Conservation (phyloP, 2,329 filamentous ascomycete genomes). For the Chaetomium olivaceum region DNA sequence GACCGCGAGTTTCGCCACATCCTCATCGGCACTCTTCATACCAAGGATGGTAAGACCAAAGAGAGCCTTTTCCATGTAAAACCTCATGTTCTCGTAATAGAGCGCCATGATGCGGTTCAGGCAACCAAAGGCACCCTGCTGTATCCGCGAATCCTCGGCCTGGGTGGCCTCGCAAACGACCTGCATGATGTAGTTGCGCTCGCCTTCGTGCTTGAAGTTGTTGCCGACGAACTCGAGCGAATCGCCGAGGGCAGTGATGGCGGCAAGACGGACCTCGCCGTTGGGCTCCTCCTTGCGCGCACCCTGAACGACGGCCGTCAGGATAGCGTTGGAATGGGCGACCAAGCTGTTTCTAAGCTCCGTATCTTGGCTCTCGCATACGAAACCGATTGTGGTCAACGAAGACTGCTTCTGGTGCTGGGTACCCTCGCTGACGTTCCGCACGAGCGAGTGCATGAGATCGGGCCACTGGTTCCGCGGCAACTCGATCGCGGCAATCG, state of each 20-base stretch:
- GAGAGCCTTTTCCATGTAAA: conserved; percentile 99
- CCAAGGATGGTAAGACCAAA: conserved; percentile 96
- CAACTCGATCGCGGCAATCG: conserved; percentile 92
- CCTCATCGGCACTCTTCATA: conserved; percentile 97
- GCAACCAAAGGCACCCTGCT: conserved; percentile 94
- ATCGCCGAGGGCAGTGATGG: conserved; percentile 91
- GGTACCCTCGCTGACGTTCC: conserved; percentile 84
- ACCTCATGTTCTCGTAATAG: conserved; percentile 99
- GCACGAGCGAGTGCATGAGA: conserved; percentile 83
- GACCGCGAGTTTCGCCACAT: conserved; percentile 95
- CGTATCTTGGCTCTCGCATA: conserved; percentile 91
- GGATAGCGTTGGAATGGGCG: conserved; percentile 92
- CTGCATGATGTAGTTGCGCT: conserved; percentile 99
- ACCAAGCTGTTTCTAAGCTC: conserved; percentile 80
- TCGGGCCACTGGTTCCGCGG: conserved; percentile 92
- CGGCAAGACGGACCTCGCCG: conserved; percentile 84
- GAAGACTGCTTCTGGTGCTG: conserved; percentile 93
- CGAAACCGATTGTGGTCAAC: conserved; percentile 94
- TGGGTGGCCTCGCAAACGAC: conserved; percentile 99
- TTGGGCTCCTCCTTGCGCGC: conserved; percentile 96
- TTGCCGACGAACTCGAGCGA: conserved; percentile 96
- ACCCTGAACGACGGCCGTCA: conserved; percentile 96
- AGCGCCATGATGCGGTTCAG: conserved; percentile 97
- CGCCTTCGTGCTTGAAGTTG: conserved; percentile 98
- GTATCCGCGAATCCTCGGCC: conserved; percentile 84